These are phyloP conservation scores for Fusarium palustre DNA, from an alignment of 2,329 filamentous ascomycete genomes.

Conservation along the genomic window DNA sequence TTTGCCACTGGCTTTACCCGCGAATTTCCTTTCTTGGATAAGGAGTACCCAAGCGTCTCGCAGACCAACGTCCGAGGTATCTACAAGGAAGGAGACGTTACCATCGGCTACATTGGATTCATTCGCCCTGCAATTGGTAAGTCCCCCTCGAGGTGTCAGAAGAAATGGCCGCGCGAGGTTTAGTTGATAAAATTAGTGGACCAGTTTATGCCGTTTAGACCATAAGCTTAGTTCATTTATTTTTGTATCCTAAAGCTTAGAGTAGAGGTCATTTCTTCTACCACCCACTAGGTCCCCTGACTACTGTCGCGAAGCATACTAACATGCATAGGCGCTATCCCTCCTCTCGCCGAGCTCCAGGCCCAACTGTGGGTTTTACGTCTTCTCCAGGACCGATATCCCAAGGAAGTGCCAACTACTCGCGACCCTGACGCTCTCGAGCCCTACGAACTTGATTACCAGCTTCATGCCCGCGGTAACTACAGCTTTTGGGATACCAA, in stretches of 20 bases:
- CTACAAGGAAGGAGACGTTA: conserved; percentile 57
- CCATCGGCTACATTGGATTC: conserved; percentile 61
- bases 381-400: conserved; percentile 51
- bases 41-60: conserved; percentile 57
- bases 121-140: conserved; percentile 58
- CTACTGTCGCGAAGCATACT: background rate
- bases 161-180: too few species aligned
- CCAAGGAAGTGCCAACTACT: conserved; percentile 27
- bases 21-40: conserved; percentile 55
- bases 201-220: too few species aligned
- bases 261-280: too few species aligned
- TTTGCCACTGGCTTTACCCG: conserved; percentile 61
- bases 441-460: conserved; percentile 56
- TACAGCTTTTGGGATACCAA: conserved; percentile 53
- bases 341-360: conserved; percentile 62
- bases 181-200: too few species aligned
- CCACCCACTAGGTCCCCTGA: conserved; percentile 36
- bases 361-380: conserved; percentile 60
- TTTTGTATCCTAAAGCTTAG: too few species aligned
- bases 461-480: conserved; percentile 51
- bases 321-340: conserved; percentile 55
- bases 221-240: too few species aligned
- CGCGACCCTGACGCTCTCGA: conserved; percentile 44
- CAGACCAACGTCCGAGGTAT: conserved; percentile 65
- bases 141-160: too few species aligned